A percentile compares a stretch with the other conserved stretches of the same genome.
These are phyloP conservation scores for Cladophialophora psammophila DNA, from an alignment of 2,329 filamentous ascomycete genomes.

Conservation along the genomic window DNA sequence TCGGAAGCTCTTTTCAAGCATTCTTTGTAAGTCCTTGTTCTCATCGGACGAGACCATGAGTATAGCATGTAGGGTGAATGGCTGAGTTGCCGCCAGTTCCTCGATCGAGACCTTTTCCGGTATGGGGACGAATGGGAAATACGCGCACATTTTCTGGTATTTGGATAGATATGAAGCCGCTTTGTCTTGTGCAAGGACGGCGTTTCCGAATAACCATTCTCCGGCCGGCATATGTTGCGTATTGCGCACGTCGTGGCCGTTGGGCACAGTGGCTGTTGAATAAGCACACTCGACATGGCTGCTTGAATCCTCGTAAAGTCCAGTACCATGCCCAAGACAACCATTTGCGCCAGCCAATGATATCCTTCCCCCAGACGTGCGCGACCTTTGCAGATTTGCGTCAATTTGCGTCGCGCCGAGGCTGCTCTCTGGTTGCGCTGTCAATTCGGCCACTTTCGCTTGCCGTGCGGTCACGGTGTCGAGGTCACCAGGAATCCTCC, in stretches of 20 bases:
- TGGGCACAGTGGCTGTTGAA: too few relatives aligned
- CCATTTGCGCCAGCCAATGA: too few relatives aligned
- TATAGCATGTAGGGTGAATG: slow-evolving; percentile 48
- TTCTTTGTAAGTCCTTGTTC: slow-evolving; percentile 39
- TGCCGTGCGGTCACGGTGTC: slow-evolving; percentile 6
- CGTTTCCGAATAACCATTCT: too few relatives aligned
- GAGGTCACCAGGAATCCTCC: slow-evolving; percentile 3
- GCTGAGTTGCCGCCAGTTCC: slow-evolving; percentile 36
- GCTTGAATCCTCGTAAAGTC: too few relatives aligned
- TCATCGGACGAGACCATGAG: slow-evolving; percentile 41
- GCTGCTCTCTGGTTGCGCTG: slow-evolving; percentile 7
- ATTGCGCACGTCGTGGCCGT: too few relatives aligned
- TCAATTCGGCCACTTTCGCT: slow-evolving; percentile 10
- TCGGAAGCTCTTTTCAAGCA: slow-evolving; percentile 42
- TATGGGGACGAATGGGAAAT: slow-evolving; percentile 15
- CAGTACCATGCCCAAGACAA: too few relatives aligned
- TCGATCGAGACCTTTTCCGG: slow-evolving; percentile 1
- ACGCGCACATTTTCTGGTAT: slow-evolving; percentile 10
- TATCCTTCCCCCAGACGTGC: too few relatives aligned
- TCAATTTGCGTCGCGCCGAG: not conserved
- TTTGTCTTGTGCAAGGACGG: not conserved
- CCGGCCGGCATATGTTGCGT: too few relatives aligned
- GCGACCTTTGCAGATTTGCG: not conserved
- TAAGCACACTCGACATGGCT: too few relatives aligned
- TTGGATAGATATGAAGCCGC: slow-evolving; percentile 2